Evolutionary conservation across 2,329 filamentous ascomycete species (phyloP), one percentile per base, ranked within the genome.

Genomic region (Sarocladiaceae sp.): DNA sequence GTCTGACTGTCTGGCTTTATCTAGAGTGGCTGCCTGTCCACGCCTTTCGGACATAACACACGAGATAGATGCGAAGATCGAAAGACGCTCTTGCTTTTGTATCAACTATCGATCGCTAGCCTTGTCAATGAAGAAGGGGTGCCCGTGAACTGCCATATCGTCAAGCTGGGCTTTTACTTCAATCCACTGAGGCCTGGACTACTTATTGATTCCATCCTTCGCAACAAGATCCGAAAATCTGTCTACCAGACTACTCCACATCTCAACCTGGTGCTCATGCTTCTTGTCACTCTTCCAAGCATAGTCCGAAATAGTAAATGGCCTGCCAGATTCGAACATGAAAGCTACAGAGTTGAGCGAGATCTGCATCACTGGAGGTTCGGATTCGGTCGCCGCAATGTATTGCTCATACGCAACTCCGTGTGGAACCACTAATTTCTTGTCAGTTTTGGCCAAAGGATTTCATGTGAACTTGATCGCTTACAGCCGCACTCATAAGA

Each of bases 231-330:
- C 29, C 15, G 69, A 72, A 53, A 80, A 79, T 56, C 78, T 76
- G 57, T 78, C 76, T 2, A 80, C 74, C 6, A 80, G 62, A 51
- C 70, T 66, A 61, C 80, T 76, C 76, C 77, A 80, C 76, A 79
- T 75, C 57, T 70, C 73, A 1, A 71, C 71, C 50, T 76, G 71
- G 53, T 75, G 73, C 55, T 74, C 72, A 52, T 68, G 66, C 48
- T 60, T 64, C 57, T 68, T 63, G 18, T 65, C 55, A 51, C 62
- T 66, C 15, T 64, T 67, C 62, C 63, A 69, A 2, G 78, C 79
- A 71, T 75, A 83, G 42, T 82, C 78, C 3, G 78, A 80, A 49
- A 82, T 76, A 2, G 76, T 78, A n/a, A 82, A 77, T 62, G 79
- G 77, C 31, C 78, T 59, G 53, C 69, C 74, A 50, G 70, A 75